A percentile compares a stretch with the other conserved stretches of the same genome.
Conservation (phyloP, 768 basidiomycete genomes). For the Phanerodontia chrysosporium region DNA sequence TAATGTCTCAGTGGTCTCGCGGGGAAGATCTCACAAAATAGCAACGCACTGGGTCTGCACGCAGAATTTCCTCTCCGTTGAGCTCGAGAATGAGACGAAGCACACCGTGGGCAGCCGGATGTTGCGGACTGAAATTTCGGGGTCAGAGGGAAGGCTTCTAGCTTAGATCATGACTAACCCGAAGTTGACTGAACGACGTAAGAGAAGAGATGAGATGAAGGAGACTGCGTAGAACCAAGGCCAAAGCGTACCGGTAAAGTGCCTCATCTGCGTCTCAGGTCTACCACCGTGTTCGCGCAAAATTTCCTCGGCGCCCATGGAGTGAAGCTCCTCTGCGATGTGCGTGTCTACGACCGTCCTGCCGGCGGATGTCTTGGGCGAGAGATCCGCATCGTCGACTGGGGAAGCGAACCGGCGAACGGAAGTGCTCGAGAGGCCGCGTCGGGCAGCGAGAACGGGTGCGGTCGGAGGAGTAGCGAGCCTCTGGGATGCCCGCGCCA, state of each 20-base stretch:
- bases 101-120: slow-evolving; percentile 98
- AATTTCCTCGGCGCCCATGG: slow-evolving; percentile 74
- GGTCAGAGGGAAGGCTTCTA: not conserved
- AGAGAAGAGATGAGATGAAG: slow-evolving; percentile 1
- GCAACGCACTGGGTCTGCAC: slow-evolving; percentile 69
- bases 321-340: slow-evolving; percentile 81
- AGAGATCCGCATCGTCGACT: not conserved
- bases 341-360: slow-evolving; percentile 53
- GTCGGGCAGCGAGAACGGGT: slow-evolving; percentile 27
- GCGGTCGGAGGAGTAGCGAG: slow-evolving; percentile 23
- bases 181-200: slow-evolving; percentile 71
- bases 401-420: slow-evolving; percentile 22
- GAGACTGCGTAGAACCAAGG: not conserved
- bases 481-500: slow-evolving; percentile 36
- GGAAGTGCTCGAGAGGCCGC: slow-evolving; percentile 36
- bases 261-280: slow-evolving; percentile 79
- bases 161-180: slow-evolving; percentile 47
- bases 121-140: slow-evolving; percentile 69
- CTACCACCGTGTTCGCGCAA: slow-evolving; percentile 67
- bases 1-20: not conserved
- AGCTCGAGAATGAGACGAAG: slow-evolving; percentile 95
- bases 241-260: slow-evolving; percentile 77
- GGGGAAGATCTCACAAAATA: not conserved
- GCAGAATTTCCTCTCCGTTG: slow-evolving; percentile 93
- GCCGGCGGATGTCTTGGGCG: not conserved